phyloP scores from a whole-genome alignment of 441 rosid species.

The Arabidopsis hybrid region DNA sequence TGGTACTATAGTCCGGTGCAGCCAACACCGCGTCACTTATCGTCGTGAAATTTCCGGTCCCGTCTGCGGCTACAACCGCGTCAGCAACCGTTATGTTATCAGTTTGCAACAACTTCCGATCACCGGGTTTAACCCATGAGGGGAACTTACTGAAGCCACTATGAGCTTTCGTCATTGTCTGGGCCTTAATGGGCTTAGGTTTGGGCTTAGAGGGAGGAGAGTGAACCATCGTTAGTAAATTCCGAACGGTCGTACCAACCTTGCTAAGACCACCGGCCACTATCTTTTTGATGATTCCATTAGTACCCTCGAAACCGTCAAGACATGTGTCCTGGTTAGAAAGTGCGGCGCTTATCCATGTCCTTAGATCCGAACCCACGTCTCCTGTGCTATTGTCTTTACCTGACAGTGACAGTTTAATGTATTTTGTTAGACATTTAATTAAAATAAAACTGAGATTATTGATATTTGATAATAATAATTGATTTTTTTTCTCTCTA shows the following conservation, averaged over 20 bases:
- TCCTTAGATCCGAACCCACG: slow-evolving; percentile 63
- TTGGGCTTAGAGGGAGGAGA: slow-evolving; percentile 45
- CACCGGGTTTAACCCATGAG: slow-evolving; percentile 64
- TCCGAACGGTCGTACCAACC: slow-evolving; percentile 52
- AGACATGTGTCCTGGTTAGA: slow-evolving; percentile 77
- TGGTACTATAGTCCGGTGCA: slow-evolving; percentile 61
- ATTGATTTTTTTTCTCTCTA: too few relatives aligned
- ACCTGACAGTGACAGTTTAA: slow-evolving; percentile 48
- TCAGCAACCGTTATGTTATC: slow-evolving; percentile 52
- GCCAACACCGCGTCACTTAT: slow-evolving; percentile 69
- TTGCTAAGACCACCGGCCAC: slow-evolving; percentile 62
- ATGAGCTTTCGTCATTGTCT: slow-evolving; percentile 7
- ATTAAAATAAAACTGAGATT: too few relatives aligned
- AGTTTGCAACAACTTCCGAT: slow-evolving; percentile 56
- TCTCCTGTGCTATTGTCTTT: slow-evolving; percentile 74
- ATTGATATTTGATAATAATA: too few relatives aligned
- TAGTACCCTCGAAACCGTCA: slow-evolving; percentile 85
- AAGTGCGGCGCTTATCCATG: slow-evolving; percentile 87
- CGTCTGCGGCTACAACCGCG: slow-evolving; percentile 72
- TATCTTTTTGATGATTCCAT: slow-evolving; percentile 50
- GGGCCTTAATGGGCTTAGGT: slow-evolving; percentile 32
- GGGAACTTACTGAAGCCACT: slow-evolving; percentile 61
- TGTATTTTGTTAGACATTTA: not conserved
- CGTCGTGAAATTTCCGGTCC: slow-evolving; percentile 69
- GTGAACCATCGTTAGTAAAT: slow-evolving; percentile 63